Evolutionary conservation across 768 basidiomycete genomes (phyloP).

Genomic region (Suillus alpinus): DNA sequence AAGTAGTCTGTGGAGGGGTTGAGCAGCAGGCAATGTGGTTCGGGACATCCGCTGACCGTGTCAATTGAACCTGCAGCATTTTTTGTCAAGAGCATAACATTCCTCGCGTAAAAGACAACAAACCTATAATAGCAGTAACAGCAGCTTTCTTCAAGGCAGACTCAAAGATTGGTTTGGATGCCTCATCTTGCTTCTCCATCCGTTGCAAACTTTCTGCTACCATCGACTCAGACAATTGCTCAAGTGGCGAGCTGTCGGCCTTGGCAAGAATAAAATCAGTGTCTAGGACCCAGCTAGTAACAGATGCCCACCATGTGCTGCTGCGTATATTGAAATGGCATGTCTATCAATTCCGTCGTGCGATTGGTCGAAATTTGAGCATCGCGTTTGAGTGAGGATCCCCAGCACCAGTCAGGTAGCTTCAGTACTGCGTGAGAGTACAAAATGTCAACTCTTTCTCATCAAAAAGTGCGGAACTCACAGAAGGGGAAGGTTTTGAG

Average conservation of each 20-base stretch:
- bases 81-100: not conserved
- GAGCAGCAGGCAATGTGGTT: not conserved
- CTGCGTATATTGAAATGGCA: slow-evolving; percentile 3
- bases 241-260: not conserved
- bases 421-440: slow-evolving; percentile 2
- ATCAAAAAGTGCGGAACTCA: slow-evolving; percentile 5
- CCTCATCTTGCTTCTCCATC: slow-evolving; percentile 4
- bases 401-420: slow-evolving; percentile 14
- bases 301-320: too few species aligned
- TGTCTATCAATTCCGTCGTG: not conserved
- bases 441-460: not conserved
- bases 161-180: slow-evolving; percentile 4
- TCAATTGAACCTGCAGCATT: slow-evolving; percentile 15
- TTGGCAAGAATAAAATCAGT: too few species aligned
- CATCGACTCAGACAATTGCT: slow-evolving; percentile 10
- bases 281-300: too few species aligned
- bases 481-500: slow-evolving; percentile 7
- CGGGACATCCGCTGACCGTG: slow-evolving; percentile 9
- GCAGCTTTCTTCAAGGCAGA: slow-evolving; percentile 11
- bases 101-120: not conserved
- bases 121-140: slow-evolving; percentile 17
- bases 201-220: slow-evolving; percentile 20
- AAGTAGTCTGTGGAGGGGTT: slow-evolving; percentile 4
- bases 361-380: not conserved
- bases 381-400: slow-evolving; percentile 7